Evolutionary conservation across 108 stramenopile species (phyloP).

Genomic region (Craspedostauros australis): DNA sequence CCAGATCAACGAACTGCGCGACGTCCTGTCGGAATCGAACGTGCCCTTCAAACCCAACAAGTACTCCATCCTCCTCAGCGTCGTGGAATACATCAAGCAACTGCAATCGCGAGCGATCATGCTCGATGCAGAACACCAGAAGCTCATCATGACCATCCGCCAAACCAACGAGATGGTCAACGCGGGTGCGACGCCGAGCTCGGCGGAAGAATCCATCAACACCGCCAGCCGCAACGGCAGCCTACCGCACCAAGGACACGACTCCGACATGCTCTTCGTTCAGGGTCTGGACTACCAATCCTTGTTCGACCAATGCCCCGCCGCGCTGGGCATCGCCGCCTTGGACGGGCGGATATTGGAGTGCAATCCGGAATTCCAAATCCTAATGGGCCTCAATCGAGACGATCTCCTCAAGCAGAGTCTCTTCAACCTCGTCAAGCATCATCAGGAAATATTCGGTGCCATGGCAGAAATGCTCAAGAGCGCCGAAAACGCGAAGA

Average conservation of each 20-base stretch:
- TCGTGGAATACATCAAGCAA: slow-evolving; percentile 75
- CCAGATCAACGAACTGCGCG: slow-evolving; percentile 73
- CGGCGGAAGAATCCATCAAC: slow-evolving; percentile 10
- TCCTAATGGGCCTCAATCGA: slow-evolving; percentile 35
- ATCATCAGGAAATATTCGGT: slow-evolving; percentile 75
- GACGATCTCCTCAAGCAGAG: slow-evolving; percentile 44
- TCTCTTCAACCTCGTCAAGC: slow-evolving; percentile 64
- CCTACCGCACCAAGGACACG: slow-evolving; percentile 6
- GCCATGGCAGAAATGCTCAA: slow-evolving; percentile 77
- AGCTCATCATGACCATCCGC: slow-evolving; percentile 55
- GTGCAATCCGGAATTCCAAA: slow-evolving; percentile 69
- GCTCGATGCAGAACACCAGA: slow-evolving; percentile 72
- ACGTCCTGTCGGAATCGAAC: slow-evolving; percentile 61
- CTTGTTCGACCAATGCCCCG: slow-evolving; percentile 66
- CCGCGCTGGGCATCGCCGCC: slow-evolving; percentile 68
- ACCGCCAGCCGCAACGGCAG: slow-evolving; percentile 12
- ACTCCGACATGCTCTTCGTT: slow-evolving; percentile 56
- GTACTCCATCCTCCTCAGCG: slow-evolving; percentile 74
- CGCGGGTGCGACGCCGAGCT: slow-evolving; percentile 6
- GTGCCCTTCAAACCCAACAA: slow-evolving; percentile 81
- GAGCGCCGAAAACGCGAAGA: slow-evolving; percentile 8
- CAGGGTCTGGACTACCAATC: slow-evolving; percentile 70
- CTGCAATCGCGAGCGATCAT: slow-evolving; percentile 55
- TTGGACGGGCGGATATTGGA: slow-evolving; percentile 76
- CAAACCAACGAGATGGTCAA: slow-evolving; percentile 50